A percentile compares a stretch with the other conserved stretches of the same genome.
phyloP scores from a whole-genome alignment of 2,329 filamentous ascomycete genomes.

The Neurospora crassa region DNA sequence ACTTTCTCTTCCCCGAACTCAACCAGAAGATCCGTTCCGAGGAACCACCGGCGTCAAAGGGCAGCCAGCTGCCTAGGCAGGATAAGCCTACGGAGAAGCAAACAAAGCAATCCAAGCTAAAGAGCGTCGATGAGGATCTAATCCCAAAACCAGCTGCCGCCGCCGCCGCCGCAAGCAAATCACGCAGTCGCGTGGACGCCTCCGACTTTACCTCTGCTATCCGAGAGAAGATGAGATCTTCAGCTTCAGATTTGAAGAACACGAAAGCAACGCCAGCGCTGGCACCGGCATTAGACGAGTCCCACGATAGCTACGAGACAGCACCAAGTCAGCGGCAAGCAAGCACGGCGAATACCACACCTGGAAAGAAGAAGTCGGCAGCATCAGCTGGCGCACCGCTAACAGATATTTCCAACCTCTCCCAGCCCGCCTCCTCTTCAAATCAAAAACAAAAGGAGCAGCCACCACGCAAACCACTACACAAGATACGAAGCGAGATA shows the following conservation, averaged over 20 bases:
- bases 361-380: neutral
- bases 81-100: conserved; percentile 2
- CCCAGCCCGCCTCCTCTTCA: conserved; percentile 22
- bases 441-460: conserved; percentile 13
- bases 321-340: conserved; percentile 12
- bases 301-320: conserved; percentile 16
- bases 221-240: neutral
- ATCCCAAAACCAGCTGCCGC: conserved; percentile 6
- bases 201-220: conserved; percentile 10
- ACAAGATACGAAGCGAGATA: conserved; percentile 29
- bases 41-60: conserved; percentile 8
- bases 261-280: neutral
- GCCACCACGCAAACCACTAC: conserved; percentile 19
- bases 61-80: neutral
- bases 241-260: neutral
- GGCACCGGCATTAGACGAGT: conserved; percentile 6
- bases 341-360: conserved; percentile 5
- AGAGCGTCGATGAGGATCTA: conserved; percentile 10
- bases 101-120: neutral
- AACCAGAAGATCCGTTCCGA: conserved; percentile 20
- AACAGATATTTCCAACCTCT: neutral
- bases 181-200: conserved; percentile 9
- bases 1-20: conserved; percentile 39
- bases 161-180: conserved; percentile 7
- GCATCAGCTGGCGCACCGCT: conserved; percentile 4